Evolutionary conservation across 2,329 filamentous ascomycete genomes (phyloP).

Genomic region (Eurotiales sp.): DNA sequence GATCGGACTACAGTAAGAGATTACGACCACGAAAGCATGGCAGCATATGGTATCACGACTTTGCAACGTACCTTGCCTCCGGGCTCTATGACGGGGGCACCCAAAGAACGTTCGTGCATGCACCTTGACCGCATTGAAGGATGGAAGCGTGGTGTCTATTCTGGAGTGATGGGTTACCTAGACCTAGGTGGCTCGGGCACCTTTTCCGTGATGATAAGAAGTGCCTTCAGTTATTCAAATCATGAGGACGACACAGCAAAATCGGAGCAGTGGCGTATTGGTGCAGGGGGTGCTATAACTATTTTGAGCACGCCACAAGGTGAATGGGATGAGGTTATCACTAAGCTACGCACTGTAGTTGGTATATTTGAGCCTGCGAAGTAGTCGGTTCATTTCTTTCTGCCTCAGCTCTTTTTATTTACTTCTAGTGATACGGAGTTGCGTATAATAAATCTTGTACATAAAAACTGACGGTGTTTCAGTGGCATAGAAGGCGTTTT

Average conservation of each 20-base stretch:
- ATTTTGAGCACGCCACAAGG: constrained; percentile 73
- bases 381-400: background rate
- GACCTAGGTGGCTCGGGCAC: constrained; percentile 81
- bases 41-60: constrained; percentile 62
- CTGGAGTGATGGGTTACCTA: constrained; percentile 84
- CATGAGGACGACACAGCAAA: constrained; percentile 18
- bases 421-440: background rate
- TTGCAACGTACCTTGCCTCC: constrained; percentile 76
- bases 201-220: constrained; percentile 88
- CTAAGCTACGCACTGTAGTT: constrained; percentile 56
- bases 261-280: constrained; percentile 67
- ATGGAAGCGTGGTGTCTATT: constrained; percentile 68
- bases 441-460: background rate
- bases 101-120: constrained; percentile 89
- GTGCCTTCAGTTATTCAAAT: constrained; percentile 56
- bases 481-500: constrained; percentile 7
- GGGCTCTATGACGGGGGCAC: constrained; percentile 94
- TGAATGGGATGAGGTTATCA: constrained; percentile 89
- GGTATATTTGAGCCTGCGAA: constrained; percentile 32
- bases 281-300: constrained; percentile 87
- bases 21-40: constrained; percentile 30
- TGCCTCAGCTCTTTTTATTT: background rate
- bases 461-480: no score
- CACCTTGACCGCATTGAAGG: constrained; percentile 68
- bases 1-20: constrained; percentile 25